Evolutionary conservation across 2,329 filamentous ascomycete genomes (phyloP), one percentile per base, ranked within the genome.

Genomic region (Botrytis hyacinthi): DNA sequence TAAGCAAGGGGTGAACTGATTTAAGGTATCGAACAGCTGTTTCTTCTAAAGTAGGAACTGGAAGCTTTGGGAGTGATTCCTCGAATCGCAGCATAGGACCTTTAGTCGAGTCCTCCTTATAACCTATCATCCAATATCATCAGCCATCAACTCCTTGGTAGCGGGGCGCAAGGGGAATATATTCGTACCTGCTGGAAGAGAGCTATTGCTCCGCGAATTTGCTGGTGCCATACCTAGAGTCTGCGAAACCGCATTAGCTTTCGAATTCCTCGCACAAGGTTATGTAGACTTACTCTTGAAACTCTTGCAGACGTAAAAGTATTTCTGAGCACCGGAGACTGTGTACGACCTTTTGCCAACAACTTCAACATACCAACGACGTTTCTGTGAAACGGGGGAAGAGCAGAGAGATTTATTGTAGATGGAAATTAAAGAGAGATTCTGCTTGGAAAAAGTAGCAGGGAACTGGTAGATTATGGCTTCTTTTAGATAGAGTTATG

Each of bases 1-100:
- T 91, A 75, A 95, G 87, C 51, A 97, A 86, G 35, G 93, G 92
- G 81, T 92, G 90, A 68, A 97, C 87, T 54, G 91, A 90, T 84
- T 94, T 94, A 79, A 96, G 86, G 83, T 97, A 97, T 76, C 93
- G 90, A 76, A 89, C 87, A 54, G 92, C 89, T 10, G 93, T 96
- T 85, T 96, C 93, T 81, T 95, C 90, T 78, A 97, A 91, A 1
- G 92, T 91, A 18, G 93, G 93, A 6, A 96, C 92, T 22, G 93
- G 93, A 42, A 97, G 87, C 54, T 87, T 87, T 62, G 93, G 93
- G 46, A 97, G 88, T n/a, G 92, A 95, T 54, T 95, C 92, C 82
- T 97, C 92, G 83, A 92, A 97, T 78, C 93, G 89, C 78, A 96
- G 87, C 92, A 93, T 96, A 65, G 89, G 86, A 71, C 92, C 93